Percentiles rank a stretch among this genome's conserved stretches.
These are phyloP conservation scores for Termitomyces sp. DNA, from an alignment of 768 basidiomycete species.

Conservation along the genomic window DNA sequence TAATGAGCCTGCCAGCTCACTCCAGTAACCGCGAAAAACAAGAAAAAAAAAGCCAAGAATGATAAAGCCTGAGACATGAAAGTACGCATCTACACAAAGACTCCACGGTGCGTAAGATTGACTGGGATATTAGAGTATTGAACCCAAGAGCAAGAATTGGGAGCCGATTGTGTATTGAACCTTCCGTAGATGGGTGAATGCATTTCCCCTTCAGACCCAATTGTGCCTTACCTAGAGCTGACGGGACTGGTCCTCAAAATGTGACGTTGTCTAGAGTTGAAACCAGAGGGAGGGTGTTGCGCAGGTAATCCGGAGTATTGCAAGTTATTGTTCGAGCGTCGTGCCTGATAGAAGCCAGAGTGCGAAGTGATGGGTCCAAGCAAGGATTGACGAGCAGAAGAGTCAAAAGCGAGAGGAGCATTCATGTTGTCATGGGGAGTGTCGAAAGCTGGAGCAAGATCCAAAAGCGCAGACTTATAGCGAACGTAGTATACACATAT, in stretches of 20 bases:
- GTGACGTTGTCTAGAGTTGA: constrained; percentile 7
- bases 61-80: background rate
- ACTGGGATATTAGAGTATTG: background rate
- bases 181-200: background rate
- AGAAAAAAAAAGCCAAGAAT: background rate
- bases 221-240: constrained; percentile 8
- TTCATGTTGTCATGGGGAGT: constrained; percentile 7
- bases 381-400: constrained; percentile 13
- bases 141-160: constrained; percentile 6
- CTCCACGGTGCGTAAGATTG: background rate
- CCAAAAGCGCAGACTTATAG: constrained; percentile 14
- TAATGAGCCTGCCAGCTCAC: background rate
- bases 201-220: background rate
- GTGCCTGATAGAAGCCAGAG: constrained; percentile 7
- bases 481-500: constrained; percentile 29
- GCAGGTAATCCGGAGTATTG: constrained; percentile 10
- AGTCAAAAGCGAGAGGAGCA: constrained; percentile 10
- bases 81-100: constrained; percentile 1
- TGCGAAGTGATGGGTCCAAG: constrained; percentile 9
- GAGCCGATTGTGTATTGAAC: constrained; percentile 2
- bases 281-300: constrained; percentile 10
- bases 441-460: constrained; percentile 15
- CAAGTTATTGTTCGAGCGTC: constrained; percentile 8
- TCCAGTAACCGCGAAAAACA: background rate
- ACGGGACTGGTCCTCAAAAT: constrained; percentile 5